Evolutionary conservation across 257 asterid species (phyloP), one percentile per base, ranked within the genome.

Genomic region (Solanum peruvianum): DNA sequence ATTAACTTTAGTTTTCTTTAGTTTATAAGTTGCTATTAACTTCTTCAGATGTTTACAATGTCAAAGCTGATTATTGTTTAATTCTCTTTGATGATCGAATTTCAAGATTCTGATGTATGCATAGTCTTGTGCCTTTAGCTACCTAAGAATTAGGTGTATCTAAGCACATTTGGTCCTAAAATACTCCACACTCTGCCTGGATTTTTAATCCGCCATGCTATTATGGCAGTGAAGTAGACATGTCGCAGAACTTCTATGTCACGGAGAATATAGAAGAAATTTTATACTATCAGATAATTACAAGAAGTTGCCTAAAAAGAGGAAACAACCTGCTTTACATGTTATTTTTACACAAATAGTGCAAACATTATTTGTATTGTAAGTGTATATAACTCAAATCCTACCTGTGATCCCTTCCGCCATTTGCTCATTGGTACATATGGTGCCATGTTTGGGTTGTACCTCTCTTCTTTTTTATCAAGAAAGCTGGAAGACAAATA

Each of bases 321-420:
- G 62, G 62, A 52, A 52, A 52, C 1, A 52, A 18, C n/a, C 10
- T 52, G 62, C 62, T 52, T 52, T 16, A 52, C n/a, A 52, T 52
- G 62, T 52, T 52, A 52, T 52, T 52, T 49, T 52, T 18, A 18
- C 4, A 52, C 62, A 16, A 52, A 52, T 52, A 52, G 62, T 52
- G 62, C n/a, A 52, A 52, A 52, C 62, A 18, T 52, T 1, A 52
- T 52, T 52, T 52, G 62, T 52, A 52, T 52, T 18, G 4, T 52
- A 52, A 52, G 62, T 52, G 62, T 52, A 18, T 52, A 18, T 52
- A 52, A 52, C n/a, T 52, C 62, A 52, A 52, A 52, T 52, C 62
- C 62, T 52, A 52, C 99, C 96, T 97, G 99, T 71, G 99, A 97
- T 87, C 99, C 99, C 92, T 97, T 97, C 78, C 96, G 93, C 99